Base-by-base conservation (phyloP, 2,329 filamentous ascomycete species). In the Tolypocladium ovalisporum region DNA sequence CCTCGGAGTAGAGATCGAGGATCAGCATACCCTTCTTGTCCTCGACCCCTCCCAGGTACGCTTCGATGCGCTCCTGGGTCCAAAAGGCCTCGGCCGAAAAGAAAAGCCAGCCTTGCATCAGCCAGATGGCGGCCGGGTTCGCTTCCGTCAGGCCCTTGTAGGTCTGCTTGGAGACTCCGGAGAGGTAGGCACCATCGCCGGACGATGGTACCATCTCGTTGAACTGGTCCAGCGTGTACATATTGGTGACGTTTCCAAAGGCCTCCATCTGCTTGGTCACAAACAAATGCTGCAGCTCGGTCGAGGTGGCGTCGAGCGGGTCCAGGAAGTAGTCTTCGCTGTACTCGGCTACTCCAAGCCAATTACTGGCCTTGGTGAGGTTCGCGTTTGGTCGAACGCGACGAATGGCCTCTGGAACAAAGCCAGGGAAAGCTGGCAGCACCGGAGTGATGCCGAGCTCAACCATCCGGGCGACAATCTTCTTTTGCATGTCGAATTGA, bases 61-160 rank as follows among this genome's bases (percentile, higher is more conserved):
- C 77, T 55, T 79, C 71, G 9, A 80, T 70, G 8, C 76, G 69
- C 5, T 71, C 69, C 27, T 72, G 63, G 8, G 72, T 76, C 75
- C 77, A 78, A 60, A 78, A 77, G 24, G 68, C 66, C 1, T 63
- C 63, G 42, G 71, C 74, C 3, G 70, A 70, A 29, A 71, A 75
- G 64, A 81, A 82, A 1, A 82, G 68, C 70, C 76, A 79, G 19
- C 76, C 73, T 61, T 81, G 78, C 61, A 82, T 75, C 60, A 81
- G 65, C 79, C 79, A 81, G 3, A 79, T 66, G 2, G 79, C 77
- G 19, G 73, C 65, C 0, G 77, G 69, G 57, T 80, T 76, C 1
- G 74, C 77, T 2, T 70, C 64, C 60, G 80, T 80, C 37, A 81
- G 70, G 52, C 73, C 74, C 49, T 73, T 63, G 70, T 74, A 77